These are phyloP conservation scores for Hanseniaspora nectarophila DNA, from an alignment of 805 yeast species.

Conservation along the genomic window DNA sequence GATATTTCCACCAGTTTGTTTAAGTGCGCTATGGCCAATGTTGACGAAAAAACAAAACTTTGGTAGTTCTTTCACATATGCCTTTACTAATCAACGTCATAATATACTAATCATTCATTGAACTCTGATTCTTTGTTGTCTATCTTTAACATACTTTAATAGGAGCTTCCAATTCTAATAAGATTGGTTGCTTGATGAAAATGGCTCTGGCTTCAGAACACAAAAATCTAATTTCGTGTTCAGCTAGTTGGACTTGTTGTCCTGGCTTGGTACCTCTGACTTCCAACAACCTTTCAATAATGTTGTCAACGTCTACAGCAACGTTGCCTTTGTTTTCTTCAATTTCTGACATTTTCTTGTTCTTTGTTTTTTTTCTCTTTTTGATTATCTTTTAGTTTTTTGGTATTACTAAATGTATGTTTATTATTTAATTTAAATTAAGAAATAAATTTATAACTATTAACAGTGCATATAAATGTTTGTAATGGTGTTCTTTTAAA, in stretches of 20 bases:
- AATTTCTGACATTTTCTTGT: slow-evolving; percentile 6
- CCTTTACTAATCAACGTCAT: slow-evolving; percentile 30
- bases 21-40: too few relatives aligned
- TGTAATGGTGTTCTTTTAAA: not conserved
- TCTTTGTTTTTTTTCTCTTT: slow-evolving; percentile 3
- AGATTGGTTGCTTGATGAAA: slow-evolving; percentile 92
- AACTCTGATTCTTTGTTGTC: not conserved
- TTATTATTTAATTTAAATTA: not conserved
- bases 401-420: not conserved
- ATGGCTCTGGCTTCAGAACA: slow-evolving; percentile 98
- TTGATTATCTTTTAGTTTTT: not conserved
- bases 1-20: too few relatives aligned
- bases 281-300: slow-evolving; percentile 89
- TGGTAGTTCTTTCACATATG: not conserved
- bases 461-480: not conserved
- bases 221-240: slow-evolving; percentile 84
- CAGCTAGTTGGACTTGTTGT: slow-evolving; percentile 85
- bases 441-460: not conserved
- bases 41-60: too few relatives aligned
- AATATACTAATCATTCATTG: slow-evolving; percentile 34
- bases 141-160: slow-evolving; percentile 52
- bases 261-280: slow-evolving; percentile 99
- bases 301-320: slow-evolving; percentile 87
- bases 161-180: slow-evolving; percentile 93
- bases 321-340: slow-evolving; percentile 19